Evolutionary conservation across 2,329 filamentous ascomycete genomes (phyloP), one percentile per base, ranked within the genome.

Genomic region (Reticulascus tulasneorum): DNA sequence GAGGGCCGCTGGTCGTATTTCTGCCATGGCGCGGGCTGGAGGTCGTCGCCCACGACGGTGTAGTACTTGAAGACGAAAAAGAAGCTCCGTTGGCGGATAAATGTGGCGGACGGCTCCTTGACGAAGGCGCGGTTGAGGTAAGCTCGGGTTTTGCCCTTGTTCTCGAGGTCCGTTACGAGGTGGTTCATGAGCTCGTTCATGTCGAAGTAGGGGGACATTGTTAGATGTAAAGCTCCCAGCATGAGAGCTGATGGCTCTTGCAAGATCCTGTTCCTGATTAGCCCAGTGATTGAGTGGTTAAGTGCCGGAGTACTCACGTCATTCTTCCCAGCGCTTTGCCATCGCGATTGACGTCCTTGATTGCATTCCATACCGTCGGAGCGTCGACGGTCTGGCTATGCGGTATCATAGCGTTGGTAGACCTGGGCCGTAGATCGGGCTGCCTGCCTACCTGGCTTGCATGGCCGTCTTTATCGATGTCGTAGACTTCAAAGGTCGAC

Each of bases 11-110:
- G 65, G 45, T 80, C 76, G 23, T 71, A 69, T 15, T 64, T 59
- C 49, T 82, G 79, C 77, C 77, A 82, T 6, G 72, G 63, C 48
- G 77, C 73, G 0, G 79, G 77, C 21, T 66, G 62, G 25, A 77
- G 68, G 5, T 67, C 69, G 5, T 73, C 64, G 2, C 69, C 72
- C 10, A 82, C 68, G 7, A 80, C 64, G 6, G 77, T 82, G 49
- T 79, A 81, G 51, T 81, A 82, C 46, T 82, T 79, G 52, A 82
- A 80, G 26, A 68, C 73, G 51, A 82, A 81, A 45, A 79, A 71
- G 52, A 81, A 79, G 7, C 70, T 73, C 7, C 71, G 63, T 46
- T 76, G 76, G 10, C 68, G 69, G 7, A 71, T 58, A 5, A 58
- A 49, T 20, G 69, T 60, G 19, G 69, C 60, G 3, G 55, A 43